Base-by-base conservation (phyloP, 768 basidiomycete species). In the Phlebiopsis flavidoalba region DNA sequence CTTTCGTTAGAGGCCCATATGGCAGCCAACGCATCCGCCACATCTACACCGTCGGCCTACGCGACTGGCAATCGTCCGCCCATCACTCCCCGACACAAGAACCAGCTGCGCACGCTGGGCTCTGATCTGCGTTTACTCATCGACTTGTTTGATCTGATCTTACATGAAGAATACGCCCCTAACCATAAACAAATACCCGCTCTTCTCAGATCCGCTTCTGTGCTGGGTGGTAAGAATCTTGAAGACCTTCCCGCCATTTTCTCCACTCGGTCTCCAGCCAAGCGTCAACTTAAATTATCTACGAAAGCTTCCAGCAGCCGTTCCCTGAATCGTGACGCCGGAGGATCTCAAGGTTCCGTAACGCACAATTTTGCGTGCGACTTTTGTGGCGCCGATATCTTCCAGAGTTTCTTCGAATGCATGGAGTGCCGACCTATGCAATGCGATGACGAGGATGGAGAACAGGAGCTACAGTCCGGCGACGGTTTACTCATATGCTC, bases 361-460 rank as follows among this genome's bases (percentile, higher is more conserved):
- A 22, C 57, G 10, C 46, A 50, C 33, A 63, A 65, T 50, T 43
- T 75, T 82, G 37, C 74, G 66, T 93, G 92, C 67, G 91, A 93
- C 68, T 93, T 91, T 69, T 94, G 92, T 66, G 86, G 84, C 17
- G 83, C 82, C 2, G 92, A 94, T 66, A 82, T 94, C 61, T 93
- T 93, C 64, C 86, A 91, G 64, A 86, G 87, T 62, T 92, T 86
- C 69, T 89, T 93, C 63, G 85, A 89, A 69, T 93, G 91, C 67
- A 67, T 69, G 1, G 60, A 64, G 0, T 89, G 89, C 58, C 21
- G 48, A 15, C 14, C 58, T 46, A 24, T 26, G 24, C 24, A 31
- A 43, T 14, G 57, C 36, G 50, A 17, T 43, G 49, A 53, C 15
- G 36, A 24, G 10, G 49, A 37, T 47, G 65, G 67, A 11, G 60